Evolutionary conservation across 1,284 basidiomycete genomes (phyloP), one percentile per base, ranked within the genome.

Genomic region (Vanrija sp.): DNA sequence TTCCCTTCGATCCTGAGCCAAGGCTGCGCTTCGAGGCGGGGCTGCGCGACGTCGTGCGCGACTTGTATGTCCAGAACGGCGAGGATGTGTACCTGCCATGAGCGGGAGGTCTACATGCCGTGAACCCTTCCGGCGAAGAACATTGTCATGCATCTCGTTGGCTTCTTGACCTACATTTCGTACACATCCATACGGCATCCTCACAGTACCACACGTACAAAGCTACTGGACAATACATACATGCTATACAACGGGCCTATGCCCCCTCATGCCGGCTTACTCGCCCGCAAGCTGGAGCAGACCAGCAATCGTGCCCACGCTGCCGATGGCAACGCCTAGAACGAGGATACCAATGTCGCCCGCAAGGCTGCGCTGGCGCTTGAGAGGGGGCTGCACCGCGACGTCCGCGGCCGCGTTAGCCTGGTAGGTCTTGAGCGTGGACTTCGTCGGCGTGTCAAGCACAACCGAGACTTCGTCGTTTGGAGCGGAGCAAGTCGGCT

Each of bases 271-370:
- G 21, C n/a, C 21, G 23, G 43, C 21, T 25, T 21, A 25, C 43
- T 44, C 43, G 26, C 62, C 65, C 19, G 63, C 69, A 23, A 68
- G 42, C 52, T 65, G 64, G 63, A 69, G 66, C 28, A 72, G 53
- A 1, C 65, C 68, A 2, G 58, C 65, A 45, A 72, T 63, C n/a
- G 68, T 70, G 21, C 68, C 64, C 8, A 62, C 63, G 46, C 60
- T 58, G 9, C 70, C 70, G 14, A 72, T 21, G 4, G 64, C 68
- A 8, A 61, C 65, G 29, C 67, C 69, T 6, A 70, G 48, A 4
- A 54, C 60, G 15, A 70, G 44, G 39, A 65, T 38, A 8, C 66
- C 65, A 25, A 68, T 15, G 34, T 38, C 42, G 29, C 12, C 25
- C 23, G 5, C 19, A 14, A 21, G 28, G 40, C 34, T 50, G 48